Base-by-base conservation (phyloP, 2,329 filamentous ascomycete species). In the Fusarium sp. region DNA sequence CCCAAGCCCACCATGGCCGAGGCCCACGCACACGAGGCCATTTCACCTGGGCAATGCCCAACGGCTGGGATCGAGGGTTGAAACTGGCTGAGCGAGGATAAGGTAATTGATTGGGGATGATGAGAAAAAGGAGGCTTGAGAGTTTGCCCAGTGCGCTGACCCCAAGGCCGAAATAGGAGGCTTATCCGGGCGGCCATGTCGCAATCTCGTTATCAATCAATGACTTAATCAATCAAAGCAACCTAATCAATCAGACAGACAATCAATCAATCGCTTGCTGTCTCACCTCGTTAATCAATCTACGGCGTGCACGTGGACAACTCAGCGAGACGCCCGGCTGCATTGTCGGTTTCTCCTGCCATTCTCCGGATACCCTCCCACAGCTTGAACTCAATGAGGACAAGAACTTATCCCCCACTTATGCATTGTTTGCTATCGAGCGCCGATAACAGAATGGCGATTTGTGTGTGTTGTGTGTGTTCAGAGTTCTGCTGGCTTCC, bases 171-270 rank as follows among this genome's bases (percentile, higher is more conserved):
- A 59, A 65, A 59, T 50, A 65, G 64, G 59, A 53, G 30, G 15
- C 31, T 48, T 37, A 31, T 48, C 36, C 15, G 5, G 15, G 30
- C 30, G 39, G 41, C 31, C 43, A 54, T 66, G 48, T 43, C 34
- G 55, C 39, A 68, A 65, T 68, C 39, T 57, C 30, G 53, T 71
- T 71, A 71, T 71, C 68, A 71, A 71, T 71, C 68, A 65, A 62
- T 65, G 65, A 52, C 56, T 51, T 59, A 60, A 60, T 60, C 56
- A 60, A 52, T 60, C 56, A 51, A 52, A 52, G 52, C 58, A 65
- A 23, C 23, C 23, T 23, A 23, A 34, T 34, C 31, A 34, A 34
- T 12, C 31, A 34, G 12, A 12, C 31, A 34, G 12, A 9, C 31
- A 34, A 34, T 34, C 31, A 68, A 68, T 65, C 65, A 69, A 69